Percentiles rank a stretch among this genome's conserved stretches.
phyloP scores from a whole-genome alignment of 148 eudicot species.

The Rhododendron mucronatum region DNA sequence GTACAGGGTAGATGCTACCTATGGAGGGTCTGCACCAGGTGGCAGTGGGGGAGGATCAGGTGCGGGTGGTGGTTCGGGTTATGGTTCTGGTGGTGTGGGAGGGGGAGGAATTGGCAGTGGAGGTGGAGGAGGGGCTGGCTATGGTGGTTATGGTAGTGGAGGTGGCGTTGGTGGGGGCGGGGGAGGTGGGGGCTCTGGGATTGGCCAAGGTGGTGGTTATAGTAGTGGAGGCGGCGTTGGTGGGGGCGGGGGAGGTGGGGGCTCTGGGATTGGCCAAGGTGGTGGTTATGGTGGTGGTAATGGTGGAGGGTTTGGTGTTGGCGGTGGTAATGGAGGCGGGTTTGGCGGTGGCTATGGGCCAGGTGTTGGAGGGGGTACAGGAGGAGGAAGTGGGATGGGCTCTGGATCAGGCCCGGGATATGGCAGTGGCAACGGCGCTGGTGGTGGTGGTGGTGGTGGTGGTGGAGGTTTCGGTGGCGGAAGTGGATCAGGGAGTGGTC shows the following conservation, averaged over 20 bases:
- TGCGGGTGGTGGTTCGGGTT: background rate
- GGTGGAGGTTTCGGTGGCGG: background rate
- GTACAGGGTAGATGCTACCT: background rate
- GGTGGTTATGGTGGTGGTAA: background rate
- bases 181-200: background rate
- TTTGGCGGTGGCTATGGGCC: background rate
- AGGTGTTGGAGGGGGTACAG: background rate
- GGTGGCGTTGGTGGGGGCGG: background rate
- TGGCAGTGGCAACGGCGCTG: background rate
- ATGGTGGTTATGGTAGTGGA: background rate
- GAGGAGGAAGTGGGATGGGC: background rate
- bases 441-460: background rate
- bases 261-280: background rate
- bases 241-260: conserved; percentile 1
- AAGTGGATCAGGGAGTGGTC: background rate
- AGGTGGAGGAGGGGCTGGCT: background rate
- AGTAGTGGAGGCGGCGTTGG: background rate
- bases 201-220: background rate
- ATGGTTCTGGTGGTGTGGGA: conserved; percentile 10
- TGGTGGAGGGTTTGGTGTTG: background rate
- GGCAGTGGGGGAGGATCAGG: conserved; percentile 5
- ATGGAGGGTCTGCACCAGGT: background rate
- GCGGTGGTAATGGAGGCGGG: background rate
- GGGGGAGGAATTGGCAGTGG: background rate
- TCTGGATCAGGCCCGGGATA: background rate